A percentile compares a stretch with the other conserved stretches of the same genome.
phyloP scores from a whole-genome alignment of 257 asterid genomes.

The Linaria vulgaris region DNA sequence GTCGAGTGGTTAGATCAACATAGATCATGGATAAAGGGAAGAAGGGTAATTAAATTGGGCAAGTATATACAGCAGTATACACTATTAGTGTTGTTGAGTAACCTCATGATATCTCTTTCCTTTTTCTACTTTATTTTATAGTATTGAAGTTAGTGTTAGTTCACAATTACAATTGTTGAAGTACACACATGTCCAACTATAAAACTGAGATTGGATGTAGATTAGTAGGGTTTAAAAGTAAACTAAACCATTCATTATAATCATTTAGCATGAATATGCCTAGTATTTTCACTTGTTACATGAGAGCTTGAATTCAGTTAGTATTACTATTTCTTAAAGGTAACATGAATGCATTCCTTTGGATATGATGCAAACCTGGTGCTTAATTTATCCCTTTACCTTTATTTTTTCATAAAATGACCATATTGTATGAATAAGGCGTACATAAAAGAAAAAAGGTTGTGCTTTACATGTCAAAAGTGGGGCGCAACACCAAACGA shows the following conservation, averaged over 20 bases:
- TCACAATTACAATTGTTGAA: background rate
- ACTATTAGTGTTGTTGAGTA: background rate
- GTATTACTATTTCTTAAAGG: background rate
- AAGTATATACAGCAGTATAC: conserved; percentile 42
- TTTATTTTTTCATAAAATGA: background rate
- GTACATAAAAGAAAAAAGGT: too few species aligned
- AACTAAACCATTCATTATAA: background rate
- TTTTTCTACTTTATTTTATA: conserved; percentile 2
- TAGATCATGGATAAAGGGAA: conserved; percentile 57
- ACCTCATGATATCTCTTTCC: background rate
- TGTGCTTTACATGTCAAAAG: too few species aligned
- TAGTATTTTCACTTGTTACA: background rate
- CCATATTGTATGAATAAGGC: too few species aligned
- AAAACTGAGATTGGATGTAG: background rate
- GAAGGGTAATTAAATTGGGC: conserved; percentile 72
- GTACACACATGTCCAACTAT: background rate
- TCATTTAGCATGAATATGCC: too few species aligned
- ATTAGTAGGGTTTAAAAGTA: background rate
- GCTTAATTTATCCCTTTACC: background rate
- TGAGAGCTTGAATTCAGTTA: background rate
- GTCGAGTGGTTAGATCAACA: conserved; percentile 78
- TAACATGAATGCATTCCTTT: background rate
- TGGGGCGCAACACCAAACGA: too few species aligned
- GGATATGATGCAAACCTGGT: background rate
- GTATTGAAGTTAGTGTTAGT: background rate